Evolutionary conservation across 75 land plant species (phyloP), one percentile per base, ranked within the genome.

Genomic region (Adiantum capillusveneris): DNA sequence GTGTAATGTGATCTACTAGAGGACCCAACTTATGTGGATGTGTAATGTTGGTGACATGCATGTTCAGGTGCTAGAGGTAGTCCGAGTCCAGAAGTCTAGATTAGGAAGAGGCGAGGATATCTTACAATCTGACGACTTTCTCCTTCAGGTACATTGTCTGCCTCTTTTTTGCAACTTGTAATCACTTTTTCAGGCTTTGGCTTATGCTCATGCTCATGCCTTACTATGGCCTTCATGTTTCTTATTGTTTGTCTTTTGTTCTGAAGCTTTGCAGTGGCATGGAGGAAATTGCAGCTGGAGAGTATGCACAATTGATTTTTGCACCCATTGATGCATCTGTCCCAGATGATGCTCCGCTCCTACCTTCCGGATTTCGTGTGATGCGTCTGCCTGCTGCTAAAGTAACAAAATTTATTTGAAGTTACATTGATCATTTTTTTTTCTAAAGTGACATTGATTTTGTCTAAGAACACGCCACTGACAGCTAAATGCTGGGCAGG

Each of bases 301-400:
- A 50, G 11, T 72, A 67, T 63, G 76, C 77, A 31, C 77, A 75
- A 21, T 60, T 70, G 16, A 68, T 75, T 19, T 75, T 71, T 71
- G 75, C 77, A 20, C 77, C 75, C 31, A 65, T 75, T 52, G 75
- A 75, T 59, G 77, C 69, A 30, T 57, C 77, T 31, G 59, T 75
- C 30, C 64, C 77, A 52, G 76, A 71, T 63, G 77, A 75, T 48
- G 60, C 53, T 34, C 75, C 68, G 13, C 50, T 75, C 11, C 60
- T 75, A 12, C 77, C 76, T 20, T 75, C 77, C 19, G 76, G 77
- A 14, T 75, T 75, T 37, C 62, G 77, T 19, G 68, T 75, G 29
- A 72, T 71, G 19, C 68, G 53, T 6, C 13, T 75, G 22, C 68
- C 52, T 48, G 50, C 76, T 19, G 75, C 74, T 72, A 21, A 78